Evolutionary conservation across 305 asterid genomes (phyloP), one percentile per base, ranked within the genome.

Genomic region (Fraxinus floribunda): DNA sequence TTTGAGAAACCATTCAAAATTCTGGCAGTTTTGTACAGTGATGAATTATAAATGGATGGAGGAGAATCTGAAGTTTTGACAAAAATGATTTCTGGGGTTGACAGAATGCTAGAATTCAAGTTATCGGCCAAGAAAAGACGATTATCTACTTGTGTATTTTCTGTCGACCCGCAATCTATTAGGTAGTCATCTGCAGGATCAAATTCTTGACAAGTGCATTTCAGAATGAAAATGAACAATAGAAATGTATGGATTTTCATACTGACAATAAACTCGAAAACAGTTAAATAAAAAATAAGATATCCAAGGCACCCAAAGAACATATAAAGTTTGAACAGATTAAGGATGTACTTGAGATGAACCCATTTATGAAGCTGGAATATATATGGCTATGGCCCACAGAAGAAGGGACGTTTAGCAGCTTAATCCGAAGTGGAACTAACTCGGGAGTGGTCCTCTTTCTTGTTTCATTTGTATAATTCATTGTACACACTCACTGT

Each of bases 81-180:
- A 74, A 91, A 78, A 49, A 90, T 82, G 3, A 86, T 91, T 81
- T 84, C 90, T 76, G 94, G 85, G 46, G 93, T 84, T 64, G 96
- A 85, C 22, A 94, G 84, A 81, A 80, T 86, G 35, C 81, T 87
- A 0, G 92, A 80, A 49, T 92, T 87, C 44, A 96, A 91, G 78
- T 85, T 87, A 89, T 94, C 97, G 32, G 96, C 84, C 72, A 88
- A 62, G 78, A 36, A 94, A 64, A 89, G 88, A 80, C 86, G 77
- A 84, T 85, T 85, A 62, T 91, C 92, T 62, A 92, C 87, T 9
- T 3, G 41, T n/a, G 35, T n/a, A 36, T 86, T 85, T 78, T 88
- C 93, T 11, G 32, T 79, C 75, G 98, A 91, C 79, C 98, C 98
- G 85, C 98, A 92, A 55, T 87, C 90, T 35, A 94, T 79, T 62